Evolutionary conservation across 2,329 filamentous ascomycete species (phyloP), one percentile per base, ranked within the genome.

Genomic region (Cercospora nicotianae): DNA sequence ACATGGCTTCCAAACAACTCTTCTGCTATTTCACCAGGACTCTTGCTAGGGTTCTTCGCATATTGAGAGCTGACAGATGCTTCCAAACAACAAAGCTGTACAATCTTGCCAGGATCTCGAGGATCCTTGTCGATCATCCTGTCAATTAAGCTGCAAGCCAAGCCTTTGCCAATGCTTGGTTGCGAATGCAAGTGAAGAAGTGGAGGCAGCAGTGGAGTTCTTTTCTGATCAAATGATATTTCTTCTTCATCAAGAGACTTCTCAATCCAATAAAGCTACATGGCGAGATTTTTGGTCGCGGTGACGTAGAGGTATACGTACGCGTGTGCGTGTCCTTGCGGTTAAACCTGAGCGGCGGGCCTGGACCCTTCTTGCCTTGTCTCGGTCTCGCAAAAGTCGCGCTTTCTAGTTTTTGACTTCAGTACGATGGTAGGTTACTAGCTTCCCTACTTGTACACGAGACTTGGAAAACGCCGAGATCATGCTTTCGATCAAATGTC

Each of bases 11-110:
- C 70, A 67, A 70, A 75, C 26, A 77, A 61, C 57, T 73, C 59
- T 16, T 75, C 67, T 2, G 70, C 72, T 9, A 75, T 73, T 5
- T 75, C 71, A 10, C 72, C 74, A 4, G 73, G 73, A 20, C 74
- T 70, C 57, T 73, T 71, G 16, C 48, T 64, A 5, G 72, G 66
- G 58, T 75, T 67, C 60, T 71, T 67, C 4, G 73, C 69, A 66
- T 75, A 76, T 33, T 68, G 64, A 12, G 72, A 66, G 58, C 74
- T 75, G 39, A 76, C 69, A 16, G 75, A 72, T 18, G 70, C 48
- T 7, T 66, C 42, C n/a, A 69, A 70, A 7, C 64, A 53, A 63
- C 75, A 75, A 4, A 73, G 67, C 55, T 70, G 65, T 26, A 70
- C 70, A 60, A 74, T 73, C 66, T 67, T 71, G 60, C 42, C 65